These are phyloP conservation scores for Linnemannia schmuckeri DNA, from an alignment of 192 early-diverging fungal species.

Conservation along the genomic window DNA sequence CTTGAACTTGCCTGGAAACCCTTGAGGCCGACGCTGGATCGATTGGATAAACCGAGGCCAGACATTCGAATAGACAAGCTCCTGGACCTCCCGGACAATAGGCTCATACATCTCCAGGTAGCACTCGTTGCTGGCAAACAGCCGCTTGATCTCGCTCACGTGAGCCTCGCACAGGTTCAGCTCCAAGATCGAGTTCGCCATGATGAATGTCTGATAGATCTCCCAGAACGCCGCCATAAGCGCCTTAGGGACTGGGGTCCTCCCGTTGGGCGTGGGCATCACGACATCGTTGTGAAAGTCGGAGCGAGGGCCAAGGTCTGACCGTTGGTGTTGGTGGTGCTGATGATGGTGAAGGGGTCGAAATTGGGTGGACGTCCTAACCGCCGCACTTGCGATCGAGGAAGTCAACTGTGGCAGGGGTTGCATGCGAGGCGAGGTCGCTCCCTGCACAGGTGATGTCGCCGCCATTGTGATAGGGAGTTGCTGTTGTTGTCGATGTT, in stretches of 20 bases:
- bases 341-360: neutral
- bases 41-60: constrained; percentile 49
- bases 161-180: constrained; percentile 22
- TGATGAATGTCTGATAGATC: constrained; percentile 40
- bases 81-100: constrained; percentile 31
- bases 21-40: constrained; percentile 25
- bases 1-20: constrained; percentile 9
- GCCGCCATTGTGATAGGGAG: neutral
- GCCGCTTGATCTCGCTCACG: constrained; percentile 20
- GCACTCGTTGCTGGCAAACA: constrained; percentile 24
- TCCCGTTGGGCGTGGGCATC: constrained; percentile 10
- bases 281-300: neutral
- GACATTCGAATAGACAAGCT: constrained; percentile 49
- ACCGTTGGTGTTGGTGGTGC: neutral
- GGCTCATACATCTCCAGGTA: constrained; percentile 54
- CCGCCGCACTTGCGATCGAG: neutral
- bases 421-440: neutral
- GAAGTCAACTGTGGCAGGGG: neutral
- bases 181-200: constrained; percentile 32
- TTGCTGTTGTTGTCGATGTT: neutral
- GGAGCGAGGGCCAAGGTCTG: neutral
- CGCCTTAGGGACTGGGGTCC: constrained; percentile 31
- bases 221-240: constrained; percentile 47
- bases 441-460: neutral
- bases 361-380: neutral